These are phyloP conservation scores for Aphanocladium album DNA, from an alignment of 2,329 filamentous ascomycete species.

Conservation along the genomic window DNA sequence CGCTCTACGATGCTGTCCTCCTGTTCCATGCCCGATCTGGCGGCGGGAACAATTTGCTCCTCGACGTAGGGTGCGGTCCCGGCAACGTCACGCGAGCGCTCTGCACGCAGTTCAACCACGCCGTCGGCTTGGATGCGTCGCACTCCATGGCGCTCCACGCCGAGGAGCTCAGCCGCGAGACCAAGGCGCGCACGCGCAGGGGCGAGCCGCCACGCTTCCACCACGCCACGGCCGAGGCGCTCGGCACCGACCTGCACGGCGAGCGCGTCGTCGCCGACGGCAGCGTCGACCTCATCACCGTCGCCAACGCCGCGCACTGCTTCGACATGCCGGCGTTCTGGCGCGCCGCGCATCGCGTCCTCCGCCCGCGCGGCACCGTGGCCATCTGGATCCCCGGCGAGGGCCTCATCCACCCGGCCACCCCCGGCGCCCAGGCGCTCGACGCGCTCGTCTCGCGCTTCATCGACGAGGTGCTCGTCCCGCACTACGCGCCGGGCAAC, in stretches of 20 bases:
- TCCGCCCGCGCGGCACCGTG: conserved; percentile 50
- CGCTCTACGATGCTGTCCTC: conserved; percentile 43
- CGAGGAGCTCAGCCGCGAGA: conserved; percentile 30
- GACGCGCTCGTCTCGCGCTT: conserved; percentile 36
- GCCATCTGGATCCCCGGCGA: conserved; percentile 42
- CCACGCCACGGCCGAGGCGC: conserved; percentile 39
- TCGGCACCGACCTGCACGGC: conserved; percentile 29
- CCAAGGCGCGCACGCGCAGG: conserved; percentile 22
- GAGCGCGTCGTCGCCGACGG: conserved; percentile 46
- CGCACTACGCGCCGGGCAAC: conserved; percentile 40
- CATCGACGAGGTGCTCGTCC: conserved; percentile 29
- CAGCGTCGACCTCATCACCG: conserved; percentile 44
- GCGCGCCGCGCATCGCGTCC: conserved; percentile 36
- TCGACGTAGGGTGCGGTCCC: conserved; percentile 55
- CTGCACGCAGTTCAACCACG: conserved; percentile 39
- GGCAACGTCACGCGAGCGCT: conserved; percentile 44
- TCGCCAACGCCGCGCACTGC: conserved; percentile 51
- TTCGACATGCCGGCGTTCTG: conserved; percentile 51
- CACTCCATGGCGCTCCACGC: conserved; percentile 43
- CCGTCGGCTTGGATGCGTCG: conserved; percentile 47
- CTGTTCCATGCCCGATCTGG: conserved; percentile 41
- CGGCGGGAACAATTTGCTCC: conserved; percentile 35
- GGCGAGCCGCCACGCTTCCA: conserved; percentile 34
- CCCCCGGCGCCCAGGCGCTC: conserved; percentile 36
- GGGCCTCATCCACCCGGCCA: conserved; percentile 24